These are phyloP conservation scores for Cochlearia excelsa DNA, from an alignment of 345 rosid genomes.

Conservation along the genomic window DNA sequence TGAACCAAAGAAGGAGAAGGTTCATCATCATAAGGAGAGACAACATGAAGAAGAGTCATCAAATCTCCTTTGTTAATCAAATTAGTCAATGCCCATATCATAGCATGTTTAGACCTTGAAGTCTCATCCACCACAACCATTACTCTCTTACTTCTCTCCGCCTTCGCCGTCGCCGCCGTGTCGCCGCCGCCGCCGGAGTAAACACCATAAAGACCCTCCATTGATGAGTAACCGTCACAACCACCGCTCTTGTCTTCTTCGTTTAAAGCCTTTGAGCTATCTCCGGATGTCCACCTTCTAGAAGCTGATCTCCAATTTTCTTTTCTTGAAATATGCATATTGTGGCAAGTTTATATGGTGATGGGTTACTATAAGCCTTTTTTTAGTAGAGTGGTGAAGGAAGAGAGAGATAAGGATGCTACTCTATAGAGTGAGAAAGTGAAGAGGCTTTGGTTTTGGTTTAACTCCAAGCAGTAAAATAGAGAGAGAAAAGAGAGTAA, in stretches of 20 bases:
- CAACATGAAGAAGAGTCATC: conserved; percentile 73
- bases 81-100: conserved; percentile 99
- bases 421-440: conserved; percentile 5
- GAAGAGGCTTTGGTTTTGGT: conserved; percentile 10
- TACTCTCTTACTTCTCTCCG: conserved; percentile 59
- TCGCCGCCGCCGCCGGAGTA: conserved; percentile 30
- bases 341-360: not conserved
- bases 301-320: conserved; percentile 61
- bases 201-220: conserved; percentile 51
- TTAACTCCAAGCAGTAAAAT: conserved; percentile 21
- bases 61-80: conserved; percentile 71
- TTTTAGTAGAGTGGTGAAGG: conserved; percentile 6
- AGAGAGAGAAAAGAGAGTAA: not conserved
- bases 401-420: conserved; percentile 5
- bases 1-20: conserved; percentile 51
- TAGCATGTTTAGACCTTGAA: conserved; percentile 78
- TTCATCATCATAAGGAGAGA: conserved; percentile 34
- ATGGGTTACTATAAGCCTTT: conserved; percentile 19
- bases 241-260: conserved; percentile 7
- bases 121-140: conserved; percentile 88
- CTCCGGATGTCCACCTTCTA: conserved; percentile 47
- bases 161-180: conserved; percentile 26
- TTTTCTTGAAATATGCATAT: conserved; percentile 39
- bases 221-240: conserved; percentile 37
- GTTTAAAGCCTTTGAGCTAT: conserved; percentile 36